Conservation (phyloP, 495 filamentous ascomycete genomes). For the Thozetella sp. region DNA sequence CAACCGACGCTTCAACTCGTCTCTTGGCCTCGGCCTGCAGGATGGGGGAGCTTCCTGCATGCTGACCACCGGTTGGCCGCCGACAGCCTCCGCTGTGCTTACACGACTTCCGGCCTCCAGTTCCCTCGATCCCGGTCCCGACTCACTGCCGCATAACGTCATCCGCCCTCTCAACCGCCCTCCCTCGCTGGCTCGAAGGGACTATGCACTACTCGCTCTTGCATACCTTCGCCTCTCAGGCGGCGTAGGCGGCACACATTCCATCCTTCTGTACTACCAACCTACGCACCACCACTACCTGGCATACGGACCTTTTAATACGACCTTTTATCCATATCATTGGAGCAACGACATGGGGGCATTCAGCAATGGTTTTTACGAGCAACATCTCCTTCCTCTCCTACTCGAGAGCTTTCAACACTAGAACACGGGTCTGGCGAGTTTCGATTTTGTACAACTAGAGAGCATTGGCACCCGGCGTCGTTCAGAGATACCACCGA, state of each 20-base stretch:
- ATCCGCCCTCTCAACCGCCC: not conserved
- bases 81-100: not conserved
- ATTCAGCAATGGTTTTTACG: conserved; percentile 5
- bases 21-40: conserved; percentile 7
- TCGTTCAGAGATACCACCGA: conserved; percentile 18
- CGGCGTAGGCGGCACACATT: not conserved
- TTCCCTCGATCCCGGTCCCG: not conserved
- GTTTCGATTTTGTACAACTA: conserved; percentile 20
- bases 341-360: conserved; percentile 14
- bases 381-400: conserved; percentile 14
- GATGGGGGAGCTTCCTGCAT: conserved; percentile 9
- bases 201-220: not conserved
- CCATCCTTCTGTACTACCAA: conserved; percentile 23
- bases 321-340: conserved; percentile 9
- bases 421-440: conserved; percentile 15
- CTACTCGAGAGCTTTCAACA: conserved; percentile 9
- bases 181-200: not conserved
- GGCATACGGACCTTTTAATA: conserved; percentile 30
- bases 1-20: conserved; percentile 11
- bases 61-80: not conserved
- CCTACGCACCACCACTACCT: conserved; percentile 11
- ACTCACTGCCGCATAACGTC: not conserved
- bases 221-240: conserved; percentile 3
- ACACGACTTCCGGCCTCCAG: not conserved
- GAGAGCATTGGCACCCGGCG: conserved; percentile 24